These are phyloP conservation scores for Epichloe aotearoae DNA, from an alignment of 2,329 filamentous ascomycete species.

Conservation along the genomic window DNA sequence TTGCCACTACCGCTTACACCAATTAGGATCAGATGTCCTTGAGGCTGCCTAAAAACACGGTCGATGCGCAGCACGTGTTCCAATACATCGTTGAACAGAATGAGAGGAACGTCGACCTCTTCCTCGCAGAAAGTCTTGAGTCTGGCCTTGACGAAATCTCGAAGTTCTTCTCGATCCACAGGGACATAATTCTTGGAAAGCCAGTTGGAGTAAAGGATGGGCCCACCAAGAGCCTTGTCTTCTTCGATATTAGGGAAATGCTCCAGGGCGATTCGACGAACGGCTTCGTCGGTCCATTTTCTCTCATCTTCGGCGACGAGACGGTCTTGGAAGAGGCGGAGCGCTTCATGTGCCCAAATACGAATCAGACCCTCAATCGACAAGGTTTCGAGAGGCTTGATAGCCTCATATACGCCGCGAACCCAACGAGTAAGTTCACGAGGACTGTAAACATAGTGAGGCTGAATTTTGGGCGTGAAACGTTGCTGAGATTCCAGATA, in stretches of 20 bases:
- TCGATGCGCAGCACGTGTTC: slow-evolving; percentile 98
- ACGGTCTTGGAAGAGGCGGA: slow-evolving; percentile 94
- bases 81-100: slow-evolving; percentile 97
- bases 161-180: slow-evolving; percentile 85
- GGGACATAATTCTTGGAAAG: slow-evolving; percentile 97
- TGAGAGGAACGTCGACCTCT: slow-evolving; percentile 94
- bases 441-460: slow-evolving; percentile 98
- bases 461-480: slow-evolving; percentile 94
- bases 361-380: slow-evolving; percentile 83
- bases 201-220: slow-evolving; percentile 98
- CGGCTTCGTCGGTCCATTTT: slow-evolving; percentile 84
- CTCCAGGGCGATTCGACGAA: slow-evolving; percentile 74
- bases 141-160: slow-evolving; percentile 94
- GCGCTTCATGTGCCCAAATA: slow-evolving; percentile 95
- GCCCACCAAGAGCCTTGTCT: slow-evolving; percentile 73
- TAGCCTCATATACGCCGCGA: slow-evolving; percentile 92
- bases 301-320: slow-evolving; percentile 89
- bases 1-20: slow-evolving; percentile 98
- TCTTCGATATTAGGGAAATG: slow-evolving; percentile 95
- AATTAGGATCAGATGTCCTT: slow-evolving; percentile 95
- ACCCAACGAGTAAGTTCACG: slow-evolving; percentile 98
- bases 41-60: slow-evolving; percentile 93
- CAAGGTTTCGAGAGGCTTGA: slow-evolving; percentile 78
- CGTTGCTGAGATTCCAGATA: slow-evolving; percentile 88
- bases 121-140: slow-evolving; percentile 98